Percentiles rank a stretch among this genome's conserved stretches.
phyloP scores from a whole-genome alignment of 176 grass and related monocot genomes.

The Saccharum officinarum region DNA sequence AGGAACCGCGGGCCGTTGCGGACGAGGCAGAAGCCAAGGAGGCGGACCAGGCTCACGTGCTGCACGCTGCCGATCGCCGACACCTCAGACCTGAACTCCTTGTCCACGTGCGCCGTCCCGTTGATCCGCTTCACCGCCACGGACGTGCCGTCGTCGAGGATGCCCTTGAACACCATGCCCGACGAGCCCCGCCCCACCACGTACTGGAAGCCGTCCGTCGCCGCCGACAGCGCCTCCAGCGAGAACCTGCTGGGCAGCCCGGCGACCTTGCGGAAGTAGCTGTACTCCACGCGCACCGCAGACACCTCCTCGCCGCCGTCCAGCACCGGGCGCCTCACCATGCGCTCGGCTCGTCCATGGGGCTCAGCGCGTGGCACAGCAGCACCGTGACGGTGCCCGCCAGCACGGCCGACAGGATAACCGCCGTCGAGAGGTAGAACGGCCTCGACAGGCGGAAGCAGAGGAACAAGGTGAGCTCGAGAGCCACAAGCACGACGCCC shows the following conservation, averaged over 20 bases:
- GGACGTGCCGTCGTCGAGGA: conserved; percentile 66
- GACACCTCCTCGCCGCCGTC: not conserved
- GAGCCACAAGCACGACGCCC: not conserved
- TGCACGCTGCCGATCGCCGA: conserved; percentile 58
- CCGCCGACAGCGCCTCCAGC: conserved; percentile 40
- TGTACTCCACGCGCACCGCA: conserved; percentile 51
- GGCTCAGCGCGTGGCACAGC: conserved; percentile 6
- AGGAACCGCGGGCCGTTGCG: conserved; percentile 44
- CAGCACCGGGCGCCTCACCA: not conserved
- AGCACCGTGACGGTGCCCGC: conserved; percentile 7
- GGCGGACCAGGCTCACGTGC: conserved; percentile 53
- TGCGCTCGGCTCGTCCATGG: not conserved
- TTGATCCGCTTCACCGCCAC: conserved; percentile 68
- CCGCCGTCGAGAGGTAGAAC: conserved; percentile 37
- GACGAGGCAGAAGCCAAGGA: conserved; percentile 62
- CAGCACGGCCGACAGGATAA: conserved; percentile 22
- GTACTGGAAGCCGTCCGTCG: conserved; percentile 60
- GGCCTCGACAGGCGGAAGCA: conserved; percentile 35
- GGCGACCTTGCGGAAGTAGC: conserved; percentile 74
- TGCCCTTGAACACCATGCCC: conserved; percentile 63
- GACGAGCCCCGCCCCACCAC: conserved; percentile 53
- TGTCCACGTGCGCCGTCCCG: conserved; percentile 29
- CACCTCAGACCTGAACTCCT: conserved; percentile 66
- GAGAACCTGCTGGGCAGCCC: conserved; percentile 52
- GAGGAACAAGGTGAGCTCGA: conserved; percentile 32